A percentile compares a stretch with the other conserved stretches of the same genome.
These are phyloP conservation scores for Chlamydomonas sp. DNA, from an alignment of 139 green algal genomes.

Conservation along the genomic window DNA sequence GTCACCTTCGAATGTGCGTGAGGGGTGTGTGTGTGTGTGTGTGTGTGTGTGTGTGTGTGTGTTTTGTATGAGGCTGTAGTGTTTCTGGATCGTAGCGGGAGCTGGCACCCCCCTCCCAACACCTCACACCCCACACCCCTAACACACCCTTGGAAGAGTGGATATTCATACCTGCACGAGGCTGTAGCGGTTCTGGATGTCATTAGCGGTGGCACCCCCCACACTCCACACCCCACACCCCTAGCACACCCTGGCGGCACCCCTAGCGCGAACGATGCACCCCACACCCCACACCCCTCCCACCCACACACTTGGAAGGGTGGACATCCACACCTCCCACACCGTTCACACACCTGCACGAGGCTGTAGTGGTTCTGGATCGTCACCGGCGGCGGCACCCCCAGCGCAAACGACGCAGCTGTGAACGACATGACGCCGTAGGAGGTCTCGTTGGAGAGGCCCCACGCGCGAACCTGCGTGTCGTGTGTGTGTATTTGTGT, in stretches of 20 bases:
- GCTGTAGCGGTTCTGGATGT: slow-evolving; percentile 45
- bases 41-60: too few relatives aligned
- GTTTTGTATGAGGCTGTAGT: too few relatives aligned
- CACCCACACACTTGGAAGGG: neutral
- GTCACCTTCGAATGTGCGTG: neutral
- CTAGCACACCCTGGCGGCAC: too few relatives aligned
- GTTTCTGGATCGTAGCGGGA: too few relatives aligned
- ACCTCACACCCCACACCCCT: neutral
- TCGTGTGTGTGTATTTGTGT: too few relatives aligned
- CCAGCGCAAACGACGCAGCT: slow-evolving; percentile 33
- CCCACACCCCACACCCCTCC: neutral
- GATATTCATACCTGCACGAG: neutral
- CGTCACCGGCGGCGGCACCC: slow-evolving; percentile 40
- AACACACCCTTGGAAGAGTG: neutral
- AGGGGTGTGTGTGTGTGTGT: neutral
- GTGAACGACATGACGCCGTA: slow-evolving; percentile 45
- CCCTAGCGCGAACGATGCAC: slow-evolving; percentile 5
- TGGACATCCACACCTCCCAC: neutral
- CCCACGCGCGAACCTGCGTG: slow-evolving; percentile 57
- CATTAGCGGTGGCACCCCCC: slow-evolving; percentile 33
- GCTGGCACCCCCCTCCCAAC: neutral
- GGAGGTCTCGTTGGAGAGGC: slow-evolving; percentile 66
- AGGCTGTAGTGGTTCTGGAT: slow-evolving; percentile 42
- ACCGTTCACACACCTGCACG: neutral
- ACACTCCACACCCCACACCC: neutral